These are phyloP conservation scores for Nothophaeocryptopus gaeumannii DNA, from an alignment of 2,329 filamentous ascomycete species.

Conservation along the genomic window DNA sequence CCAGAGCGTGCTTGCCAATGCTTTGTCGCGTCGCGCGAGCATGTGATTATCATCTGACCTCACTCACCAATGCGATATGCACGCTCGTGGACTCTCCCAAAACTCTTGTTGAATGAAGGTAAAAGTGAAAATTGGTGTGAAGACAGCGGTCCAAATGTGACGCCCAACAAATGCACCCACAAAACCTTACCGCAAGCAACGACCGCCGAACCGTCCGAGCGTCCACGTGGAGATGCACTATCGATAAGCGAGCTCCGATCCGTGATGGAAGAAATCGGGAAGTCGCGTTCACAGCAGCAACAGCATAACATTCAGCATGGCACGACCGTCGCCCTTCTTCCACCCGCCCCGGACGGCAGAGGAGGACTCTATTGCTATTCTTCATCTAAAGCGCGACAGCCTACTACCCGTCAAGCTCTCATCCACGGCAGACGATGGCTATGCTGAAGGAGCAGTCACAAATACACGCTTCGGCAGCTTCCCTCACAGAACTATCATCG, in stretches of 20 bases:
- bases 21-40: slow-evolving; percentile 9
- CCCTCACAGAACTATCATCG: slow-evolving; percentile 55
- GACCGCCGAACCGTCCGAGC: too few species aligned
- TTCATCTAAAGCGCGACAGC: slow-evolving; percentile 85
- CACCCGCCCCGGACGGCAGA: slow-evolving; percentile 63
- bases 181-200: too few species aligned
- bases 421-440: slow-evolving; percentile 39
- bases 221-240: background rate
- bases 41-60: background rate
- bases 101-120: too few species aligned
- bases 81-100: too few species aligned
- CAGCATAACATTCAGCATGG: slow-evolving; percentile 6
- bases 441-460: slow-evolving; percentile 52
- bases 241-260: slow-evolving; percentile 3
- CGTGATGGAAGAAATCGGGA: slow-evolving; percentile 3
- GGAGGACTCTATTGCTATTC: slow-evolving; percentile 69
- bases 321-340: slow-evolving; percentile 69
- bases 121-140: too few species aligned
- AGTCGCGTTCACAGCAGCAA: background rate
- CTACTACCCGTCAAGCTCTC: slow-evolving; percentile 68
- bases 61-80: too few species aligned
- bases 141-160: too few species aligned
- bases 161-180: too few species aligned
- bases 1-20: background rate
- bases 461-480: slow-evolving; percentile 91